Conservation (phyloP, 1,284 basidiomycete species). For the Ganoderma leucocontextum region DNA sequence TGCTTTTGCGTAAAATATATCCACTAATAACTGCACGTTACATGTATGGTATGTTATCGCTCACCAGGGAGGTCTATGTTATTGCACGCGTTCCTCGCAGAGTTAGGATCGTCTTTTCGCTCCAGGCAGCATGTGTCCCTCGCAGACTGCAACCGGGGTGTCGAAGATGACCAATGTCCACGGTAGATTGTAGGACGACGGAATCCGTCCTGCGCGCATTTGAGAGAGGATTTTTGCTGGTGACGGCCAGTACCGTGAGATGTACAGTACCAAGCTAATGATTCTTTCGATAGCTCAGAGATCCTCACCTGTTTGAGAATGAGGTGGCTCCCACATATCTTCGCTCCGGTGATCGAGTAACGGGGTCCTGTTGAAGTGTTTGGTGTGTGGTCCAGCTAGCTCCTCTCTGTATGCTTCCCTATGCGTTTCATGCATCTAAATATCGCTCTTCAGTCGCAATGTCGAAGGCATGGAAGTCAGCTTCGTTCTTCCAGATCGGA, state of each 20-base stretch:
- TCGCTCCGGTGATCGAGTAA: background rate
- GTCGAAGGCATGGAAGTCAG: slow-evolving; percentile 36
- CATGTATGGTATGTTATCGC: slow-evolving; percentile 3
- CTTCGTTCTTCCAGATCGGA: slow-evolving; percentile 54
- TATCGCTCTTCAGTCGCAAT: slow-evolving; percentile 42
- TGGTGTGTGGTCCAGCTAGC: slow-evolving; percentile 37
- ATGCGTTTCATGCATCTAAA: background rate
- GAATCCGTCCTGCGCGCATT: background rate
- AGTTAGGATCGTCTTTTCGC: background rate
- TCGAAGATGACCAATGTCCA: background rate
- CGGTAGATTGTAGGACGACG: background rate
- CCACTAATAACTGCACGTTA: background rate
- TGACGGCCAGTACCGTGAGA: background rate
- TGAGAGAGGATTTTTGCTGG: background rate
- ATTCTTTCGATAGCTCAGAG: background rate
- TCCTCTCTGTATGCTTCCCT: background rate
- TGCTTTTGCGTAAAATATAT: background rate
- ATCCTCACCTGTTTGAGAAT: too few relatives aligned
- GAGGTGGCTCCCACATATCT: too few relatives aligned
- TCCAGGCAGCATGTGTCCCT: background rate
- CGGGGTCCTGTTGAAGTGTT: slow-evolving; percentile 27
- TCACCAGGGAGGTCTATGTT: background rate
- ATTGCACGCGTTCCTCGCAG: background rate
- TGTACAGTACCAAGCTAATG: background rate
- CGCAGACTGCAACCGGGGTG: background rate